These are phyloP conservation scores for Metarhizium humberi DNA, from an alignment of 2,329 filamentous ascomycete genomes.

Conservation along the genomic window DNA sequence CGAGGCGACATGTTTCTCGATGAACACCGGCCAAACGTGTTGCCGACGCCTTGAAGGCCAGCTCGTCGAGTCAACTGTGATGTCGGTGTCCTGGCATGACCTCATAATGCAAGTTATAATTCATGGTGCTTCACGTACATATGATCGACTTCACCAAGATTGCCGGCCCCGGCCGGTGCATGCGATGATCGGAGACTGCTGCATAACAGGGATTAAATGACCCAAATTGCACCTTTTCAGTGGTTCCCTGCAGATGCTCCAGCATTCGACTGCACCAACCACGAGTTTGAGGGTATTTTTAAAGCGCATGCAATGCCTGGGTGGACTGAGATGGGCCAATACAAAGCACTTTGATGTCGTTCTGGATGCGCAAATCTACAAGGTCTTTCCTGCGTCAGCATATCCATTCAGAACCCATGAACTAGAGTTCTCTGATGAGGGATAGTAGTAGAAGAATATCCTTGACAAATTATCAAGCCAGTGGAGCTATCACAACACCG, in stretches of 20 bases:
- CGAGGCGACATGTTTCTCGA: too few relatives aligned
- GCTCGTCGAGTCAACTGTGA: too few relatives aligned
- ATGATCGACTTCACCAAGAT: not conserved
- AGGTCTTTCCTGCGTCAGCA: not conserved
- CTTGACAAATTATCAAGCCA: not conserved
- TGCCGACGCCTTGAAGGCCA: too few relatives aligned
- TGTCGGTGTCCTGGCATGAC: too few relatives aligned
- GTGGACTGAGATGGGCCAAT: not conserved
- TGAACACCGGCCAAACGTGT: too few relatives aligned
- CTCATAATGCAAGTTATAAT: too few relatives aligned
- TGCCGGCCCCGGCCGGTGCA: conserved; percentile 1
- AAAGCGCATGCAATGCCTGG: not conserved
- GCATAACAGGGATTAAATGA: not conserved
- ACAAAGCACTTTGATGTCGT: not conserved
- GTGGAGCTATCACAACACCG: not conserved
- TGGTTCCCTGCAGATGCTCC: not conserved
- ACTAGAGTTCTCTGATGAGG: too few relatives aligned
- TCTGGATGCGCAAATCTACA: not conserved
- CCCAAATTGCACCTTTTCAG: not conserved
- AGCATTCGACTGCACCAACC: not conserved
- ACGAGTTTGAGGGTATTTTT: not conserved
- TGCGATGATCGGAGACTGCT: not conserved
- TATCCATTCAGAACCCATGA: not conserved
- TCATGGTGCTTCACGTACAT: not conserved
- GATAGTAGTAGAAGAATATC: too few relatives aligned